Evolutionary conservation across 441 rosid genomes (phyloP).

Genomic region (Pelargonium citronellum): DNA sequence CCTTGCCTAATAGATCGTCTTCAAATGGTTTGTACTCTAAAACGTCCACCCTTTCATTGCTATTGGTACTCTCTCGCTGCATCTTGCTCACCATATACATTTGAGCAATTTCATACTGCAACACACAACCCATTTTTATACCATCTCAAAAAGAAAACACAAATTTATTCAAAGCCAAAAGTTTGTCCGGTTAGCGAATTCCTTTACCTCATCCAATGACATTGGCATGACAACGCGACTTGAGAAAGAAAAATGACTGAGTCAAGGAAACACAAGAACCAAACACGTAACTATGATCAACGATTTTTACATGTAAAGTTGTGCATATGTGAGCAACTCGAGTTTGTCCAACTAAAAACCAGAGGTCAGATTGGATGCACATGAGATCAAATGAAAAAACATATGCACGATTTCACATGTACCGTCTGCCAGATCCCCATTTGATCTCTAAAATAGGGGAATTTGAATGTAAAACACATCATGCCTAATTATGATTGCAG

Average conservation of each 20-base stretch:
- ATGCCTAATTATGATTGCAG: too few relatives aligned
- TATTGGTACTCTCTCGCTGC: constrained; percentile 51
- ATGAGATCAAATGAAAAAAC: too few relatives aligned
- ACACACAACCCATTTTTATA: constrained; percentile 1
- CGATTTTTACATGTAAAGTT: too few relatives aligned
- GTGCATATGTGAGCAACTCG: too few relatives aligned
- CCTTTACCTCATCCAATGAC: constrained; percentile 56
- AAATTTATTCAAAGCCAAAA: not conserved
- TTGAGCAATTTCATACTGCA: constrained; percentile 65
- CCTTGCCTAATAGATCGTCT: constrained; percentile 40
- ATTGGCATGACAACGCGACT: constrained; percentile 67
- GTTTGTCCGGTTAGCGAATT: not conserved
- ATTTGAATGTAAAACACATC: too few relatives aligned
- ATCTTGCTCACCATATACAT: constrained; percentile 53
- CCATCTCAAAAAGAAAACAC: not conserved
- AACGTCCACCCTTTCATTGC: constrained; percentile 52
- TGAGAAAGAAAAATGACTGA: constrained; percentile 20
- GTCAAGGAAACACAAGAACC: constrained; percentile 26
- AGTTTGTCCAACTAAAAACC: too few relatives aligned
- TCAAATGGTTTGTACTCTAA: constrained; percentile 42
- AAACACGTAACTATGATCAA: too few relatives aligned
- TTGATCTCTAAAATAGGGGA: too few relatives aligned
- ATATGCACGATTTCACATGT: not conserved
- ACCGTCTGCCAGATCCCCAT: too few relatives aligned
- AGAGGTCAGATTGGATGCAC: too few relatives aligned